Evolutionary conservation across 129 eudicot species (phyloP), one percentile per base, ranked within the genome.

Genomic region (Deinandra increscens): DNA sequence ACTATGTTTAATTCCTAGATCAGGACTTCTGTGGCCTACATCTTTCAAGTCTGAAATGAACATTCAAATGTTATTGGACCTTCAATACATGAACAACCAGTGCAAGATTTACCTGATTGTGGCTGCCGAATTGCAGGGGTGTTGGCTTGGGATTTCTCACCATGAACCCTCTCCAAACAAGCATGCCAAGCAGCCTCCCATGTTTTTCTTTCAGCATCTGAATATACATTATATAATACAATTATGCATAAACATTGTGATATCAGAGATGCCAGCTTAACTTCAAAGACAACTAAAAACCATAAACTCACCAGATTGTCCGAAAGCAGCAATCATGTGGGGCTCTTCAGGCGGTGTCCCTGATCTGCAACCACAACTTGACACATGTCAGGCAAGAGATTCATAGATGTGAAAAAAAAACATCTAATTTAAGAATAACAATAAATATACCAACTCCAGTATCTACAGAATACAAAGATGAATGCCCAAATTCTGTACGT

Each of bases 181-280:
- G 90, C 85, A 66, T 78, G 92, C 98, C 96, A 93, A 39, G 82
- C 68, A 45, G 85, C 85, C 83, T 89, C 97, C 98, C 98, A 93
- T 48, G 61, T 31, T 45, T 81, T 75, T 66, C 86, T 83, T 23
- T 85, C 83, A 72, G 86, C 90, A 81, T 84, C 98, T 49, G 56
- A 55, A 55, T 4, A 22, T 55, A 23, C 37, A 55, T 22, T 4
- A 22, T 55, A 23, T 17, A 11, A 22, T 55, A 55, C 61, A 5
- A 23, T 55, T 55, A 55, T 11, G 17, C 86, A 68, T 22, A 65
- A 71, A 63, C 13, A 60, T 49, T 55, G 23, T 9, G 43, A 84
- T 84, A 68, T 80, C 86, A 68, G 44, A 36, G 34, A 55, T 55
- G 72, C 76, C 48, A 29, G 84, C 85, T 73, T 80, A 43, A 22